These are phyloP conservation scores for Citrus cavaleriei DNA, from an alignment of 345 rosid species.

Conservation along the genomic window DNA sequence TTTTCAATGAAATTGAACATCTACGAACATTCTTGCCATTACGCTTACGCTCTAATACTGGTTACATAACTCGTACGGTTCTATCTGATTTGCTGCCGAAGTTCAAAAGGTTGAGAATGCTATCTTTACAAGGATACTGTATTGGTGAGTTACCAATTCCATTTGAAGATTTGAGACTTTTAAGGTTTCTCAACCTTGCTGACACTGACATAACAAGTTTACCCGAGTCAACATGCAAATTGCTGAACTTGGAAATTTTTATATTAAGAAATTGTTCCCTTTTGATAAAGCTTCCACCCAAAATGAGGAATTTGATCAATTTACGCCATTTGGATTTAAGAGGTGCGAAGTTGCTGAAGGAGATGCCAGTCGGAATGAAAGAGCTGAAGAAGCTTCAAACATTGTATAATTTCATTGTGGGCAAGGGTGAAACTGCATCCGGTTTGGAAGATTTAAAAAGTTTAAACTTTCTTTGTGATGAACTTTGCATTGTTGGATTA, in stretches of 20 bases:
- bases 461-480: slow-evolving; percentile 18
- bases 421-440: neutral
- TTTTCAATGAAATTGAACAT: neutral
- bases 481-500: slow-evolving; percentile 12
- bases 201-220: neutral
- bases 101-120: slow-evolving; percentile 3
- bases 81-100: slow-evolving; percentile 7
- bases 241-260: slow-evolving; percentile 15
- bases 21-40: slow-evolving; percentile 18
- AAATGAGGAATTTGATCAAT: slow-evolving; percentile 13
- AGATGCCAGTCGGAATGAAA: slow-evolving; percentile 18
- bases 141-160: slow-evolving; percentile 6
- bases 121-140: slow-evolving; percentile 7
- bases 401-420: slow-evolving; percentile 21
- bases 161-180: neutral
- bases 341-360: slow-evolving; percentile 2
- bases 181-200: neutral
- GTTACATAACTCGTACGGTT: neutral
- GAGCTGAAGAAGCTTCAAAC: slow-evolving; percentile 17
- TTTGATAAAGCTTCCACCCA: slow-evolving; percentile 17
- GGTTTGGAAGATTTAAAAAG: slow-evolving; percentile 18
- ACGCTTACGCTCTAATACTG: rapidly evolving
- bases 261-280: slow-evolving; percentile 4
- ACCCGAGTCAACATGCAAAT: neutral
- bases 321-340: slow-evolving; percentile 24